These are phyloP conservation scores for Sporobolus alterniflorus DNA, from an alignment of 202 grass and related monocot species.

Conservation along the genomic window DNA sequence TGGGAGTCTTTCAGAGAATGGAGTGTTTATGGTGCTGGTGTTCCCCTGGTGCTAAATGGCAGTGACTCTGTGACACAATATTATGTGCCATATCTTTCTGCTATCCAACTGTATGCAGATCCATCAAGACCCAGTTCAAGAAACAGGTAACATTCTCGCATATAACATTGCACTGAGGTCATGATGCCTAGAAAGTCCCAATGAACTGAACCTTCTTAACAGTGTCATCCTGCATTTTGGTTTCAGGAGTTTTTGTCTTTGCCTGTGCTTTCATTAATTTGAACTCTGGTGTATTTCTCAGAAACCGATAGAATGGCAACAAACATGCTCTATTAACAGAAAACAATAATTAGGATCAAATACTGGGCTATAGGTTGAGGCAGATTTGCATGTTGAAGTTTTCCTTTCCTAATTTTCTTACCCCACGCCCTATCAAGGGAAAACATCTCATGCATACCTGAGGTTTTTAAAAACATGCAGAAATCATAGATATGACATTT, in stretches of 20 bases:
- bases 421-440: neutral
- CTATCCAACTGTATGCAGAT: slow-evolving; percentile 83
- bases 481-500: neutral
- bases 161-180: neutral
- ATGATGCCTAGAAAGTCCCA: neutral
- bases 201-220: neutral
- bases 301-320: neutral
- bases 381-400: neutral
- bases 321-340: neutral
- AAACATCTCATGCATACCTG: neutral
- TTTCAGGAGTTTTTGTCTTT: neutral
- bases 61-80: slow-evolving; percentile 87
- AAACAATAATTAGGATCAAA: neutral
- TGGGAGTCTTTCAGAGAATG: slow-evolving; percentile 99
- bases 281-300: slow-evolving; percentile 4
- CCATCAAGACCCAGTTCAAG: slow-evolving; percentile 52
- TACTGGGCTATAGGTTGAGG: neutral
- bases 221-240: neutral
- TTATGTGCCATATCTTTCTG: slow-evolving; percentile 97
- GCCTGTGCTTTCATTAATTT: neutral
- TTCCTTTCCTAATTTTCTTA: neutral
- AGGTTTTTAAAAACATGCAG: neutral
- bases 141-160: slow-evolving; percentile 50
- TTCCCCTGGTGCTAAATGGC: slow-evolving; percentile 85
- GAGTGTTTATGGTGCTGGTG: slow-evolving; percentile 95